These are phyloP conservation scores for Aquilaria sinensis DNA, from an alignment of 345 rosid genomes.

Conservation along the genomic window DNA sequence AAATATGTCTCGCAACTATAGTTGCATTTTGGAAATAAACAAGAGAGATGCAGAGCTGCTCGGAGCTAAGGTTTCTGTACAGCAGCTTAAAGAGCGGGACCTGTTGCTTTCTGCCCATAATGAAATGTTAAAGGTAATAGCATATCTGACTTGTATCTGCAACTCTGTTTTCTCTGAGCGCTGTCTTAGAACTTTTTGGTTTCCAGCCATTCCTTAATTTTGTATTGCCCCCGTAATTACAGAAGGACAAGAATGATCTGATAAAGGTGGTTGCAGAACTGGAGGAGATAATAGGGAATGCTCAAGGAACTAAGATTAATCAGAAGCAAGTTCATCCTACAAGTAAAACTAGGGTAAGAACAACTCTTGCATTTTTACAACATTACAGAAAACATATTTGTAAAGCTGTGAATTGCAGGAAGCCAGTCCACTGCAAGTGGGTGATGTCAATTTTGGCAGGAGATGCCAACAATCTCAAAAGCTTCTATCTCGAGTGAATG, in stretches of 20 bases:
- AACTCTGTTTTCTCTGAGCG: too few species aligned
- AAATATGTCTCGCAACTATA: constrained; percentile 17
- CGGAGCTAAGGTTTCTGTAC: constrained; percentile 44
- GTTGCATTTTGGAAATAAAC: constrained; percentile 54
- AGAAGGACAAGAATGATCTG: constrained; percentile 81
- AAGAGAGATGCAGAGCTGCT: constrained; percentile 62
- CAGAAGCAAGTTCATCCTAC: constrained; percentile 33
- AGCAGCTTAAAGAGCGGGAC: constrained; percentile 75
- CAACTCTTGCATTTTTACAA: neutral
- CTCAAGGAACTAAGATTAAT: constrained; percentile 26
- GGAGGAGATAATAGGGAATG: constrained; percentile 50
- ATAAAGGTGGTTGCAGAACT: constrained; percentile 58
- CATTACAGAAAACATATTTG: neutral
- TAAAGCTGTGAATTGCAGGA: constrained; percentile 32
- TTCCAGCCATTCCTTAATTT: neutral
- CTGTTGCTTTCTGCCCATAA: constrained; percentile 78
- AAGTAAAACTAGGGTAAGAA: constrained; percentile 27
- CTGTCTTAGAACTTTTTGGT: too few species aligned
- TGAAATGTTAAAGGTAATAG: constrained; percentile 66
- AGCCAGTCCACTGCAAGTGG: constrained; percentile 22
- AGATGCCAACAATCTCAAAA: constrained; percentile 43
- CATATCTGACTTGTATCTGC: neutral
- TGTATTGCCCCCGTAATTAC: neutral
- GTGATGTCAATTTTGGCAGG: constrained; percentile 33
- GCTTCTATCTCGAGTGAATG: constrained; percentile 43